Evolutionary conservation across 2,329 filamentous ascomycete species (phyloP).

Genomic region (Dryadomyces quercivorus): DNA sequence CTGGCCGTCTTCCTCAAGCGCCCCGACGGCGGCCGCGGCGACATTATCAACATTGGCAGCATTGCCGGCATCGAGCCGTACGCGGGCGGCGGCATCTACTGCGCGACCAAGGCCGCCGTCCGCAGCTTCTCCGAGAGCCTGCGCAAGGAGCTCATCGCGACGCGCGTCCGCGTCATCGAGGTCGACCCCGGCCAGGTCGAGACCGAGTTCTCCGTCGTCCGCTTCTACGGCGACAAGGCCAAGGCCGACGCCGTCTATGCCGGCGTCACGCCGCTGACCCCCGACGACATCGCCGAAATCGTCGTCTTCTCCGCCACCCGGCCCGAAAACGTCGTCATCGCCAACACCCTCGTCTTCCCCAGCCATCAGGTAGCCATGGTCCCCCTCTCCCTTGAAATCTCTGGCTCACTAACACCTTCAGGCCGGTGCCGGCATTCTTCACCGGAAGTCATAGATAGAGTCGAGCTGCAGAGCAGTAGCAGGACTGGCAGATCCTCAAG

Average conservation of each 20-base stretch:
- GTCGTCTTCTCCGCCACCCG: conserved; percentile 76
- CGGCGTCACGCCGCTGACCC: conserved; percentile 70
- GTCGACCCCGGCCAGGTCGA: conserved; percentile 89
- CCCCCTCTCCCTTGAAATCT: not conserved
- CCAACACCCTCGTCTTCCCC: conserved; percentile 77
- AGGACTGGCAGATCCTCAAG: not conserved
- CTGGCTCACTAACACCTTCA: not conserved
- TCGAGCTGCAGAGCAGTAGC: not conserved
- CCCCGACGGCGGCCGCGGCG: conserved; percentile 65
- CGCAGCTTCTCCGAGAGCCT: conserved; percentile 73
- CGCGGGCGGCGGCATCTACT: conserved; percentile 79
- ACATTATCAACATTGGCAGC: conserved; percentile 90
- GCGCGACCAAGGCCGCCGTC: conserved; percentile 82
- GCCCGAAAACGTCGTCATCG: conserved; percentile 81
- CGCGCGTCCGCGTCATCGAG: conserved; percentile 71
- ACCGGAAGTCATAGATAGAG: conserved; percentile 5
- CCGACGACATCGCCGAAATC: conserved; percentile 83
- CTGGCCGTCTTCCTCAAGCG: conserved; percentile 70
- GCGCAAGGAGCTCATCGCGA: conserved; percentile 71
- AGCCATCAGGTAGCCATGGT: conserved; percentile 58
- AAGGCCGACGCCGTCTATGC: conserved; percentile 87
- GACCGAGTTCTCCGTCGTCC: conserved; percentile 82
- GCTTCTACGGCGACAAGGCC: conserved; percentile 76
- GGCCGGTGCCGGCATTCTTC: conserved; percentile 8
- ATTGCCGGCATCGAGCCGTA: conserved; percentile 87